phyloP scores from a whole-genome alignment of 352 stramenopile genomes.

The Peronospora destructor region DNA sequence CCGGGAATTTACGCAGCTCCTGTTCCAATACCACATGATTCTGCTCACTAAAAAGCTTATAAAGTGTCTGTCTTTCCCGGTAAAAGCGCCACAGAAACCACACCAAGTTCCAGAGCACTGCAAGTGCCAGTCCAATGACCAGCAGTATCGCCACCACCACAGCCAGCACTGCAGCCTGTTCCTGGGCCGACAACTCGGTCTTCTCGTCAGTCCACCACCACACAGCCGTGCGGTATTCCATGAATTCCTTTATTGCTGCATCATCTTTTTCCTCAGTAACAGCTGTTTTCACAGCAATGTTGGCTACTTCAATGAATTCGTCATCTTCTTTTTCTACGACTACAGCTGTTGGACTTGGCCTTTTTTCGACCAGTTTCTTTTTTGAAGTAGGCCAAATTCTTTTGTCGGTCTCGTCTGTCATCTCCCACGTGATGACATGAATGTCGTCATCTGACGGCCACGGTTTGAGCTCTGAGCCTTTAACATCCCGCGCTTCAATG shows the following conservation, averaged over 20 bases:
- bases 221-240: conserved; percentile 25
- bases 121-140: conserved; percentile 33
- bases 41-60: conserved; percentile 31
- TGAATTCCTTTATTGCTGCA: conserved; percentile 14
- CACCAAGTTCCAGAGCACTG: conserved; percentile 33
- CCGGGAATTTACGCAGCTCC: conserved; percentile 29
- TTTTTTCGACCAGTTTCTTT: conserved; percentile 6
- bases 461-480: conserved; percentile 37
- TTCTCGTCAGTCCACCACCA: conserved; percentile 45
- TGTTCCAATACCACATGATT: conserved; percentile 24
- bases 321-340: conserved; percentile 7
- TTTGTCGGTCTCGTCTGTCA: conserved; percentile 14
- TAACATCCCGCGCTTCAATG: conserved; percentile 55
- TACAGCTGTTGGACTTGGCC: conserved; percentile 1
- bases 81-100: conserved; percentile 38
- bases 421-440: conserved; percentile 28
- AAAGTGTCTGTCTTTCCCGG: conserved; percentile 38
- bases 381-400: background rate
- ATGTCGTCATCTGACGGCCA: conserved; percentile 22
- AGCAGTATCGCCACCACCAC: conserved; percentile 40
- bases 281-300: conserved; percentile 10
- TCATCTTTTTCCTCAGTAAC: conserved; percentile 10
- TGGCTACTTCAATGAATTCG: background rate
- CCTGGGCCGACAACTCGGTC: conserved; percentile 46
- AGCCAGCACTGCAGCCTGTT: conserved; percentile 52